Base-by-base conservation (phyloP, 2,329 filamentous ascomycete genomes). In the Pseudonectria buxi region DNA sequence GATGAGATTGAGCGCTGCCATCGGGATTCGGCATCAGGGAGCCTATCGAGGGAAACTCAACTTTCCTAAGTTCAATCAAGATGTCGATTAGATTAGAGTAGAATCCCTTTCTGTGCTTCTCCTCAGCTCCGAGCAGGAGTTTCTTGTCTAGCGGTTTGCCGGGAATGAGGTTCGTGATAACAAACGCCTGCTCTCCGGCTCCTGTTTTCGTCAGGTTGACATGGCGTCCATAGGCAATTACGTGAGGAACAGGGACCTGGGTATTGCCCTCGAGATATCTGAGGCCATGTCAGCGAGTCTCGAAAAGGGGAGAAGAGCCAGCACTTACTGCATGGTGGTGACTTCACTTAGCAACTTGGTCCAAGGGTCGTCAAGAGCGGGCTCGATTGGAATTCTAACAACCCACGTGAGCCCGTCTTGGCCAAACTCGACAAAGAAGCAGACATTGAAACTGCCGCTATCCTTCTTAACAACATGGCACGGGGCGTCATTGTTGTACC, bases 261-360 rank as follows among this genome's bases (percentile, higher is more conserved):
- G 50, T 55, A 7, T 44, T 41, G 11, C 25, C 25, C 28, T 44
- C 28, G 10, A 56, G 33, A 31, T 49, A 54, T 30, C 51, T 52
- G 22, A n/a, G 12, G 7, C 14, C 10, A 24, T 4, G n/a, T 42
- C 14, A 37, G 32, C 24, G n/a, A n/a, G n/a, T n/a, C n/a, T 32
- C 26, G 24, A 30, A 22, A 35, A 22, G 11, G 35, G 22, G 18
- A 30, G 27, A n/a, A 24, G 15, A 26, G 24, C 16, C 13, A 33
- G 26, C 11, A 35, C 36, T 24, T 32, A 50, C 48, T 43, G 34
- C 14, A 54, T 39, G 3, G 51, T 55, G 3, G 46, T 33, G 9
- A 54, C 49, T 32, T 56, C 51, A 27, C 49, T 55, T 26, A 44
- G 33, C 14, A 56, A 24, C 38, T 56, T 55, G 13, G 37, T 33